Percentiles rank a stretch among this genome's conserved stretches.
phyloP scores from a whole-genome alignment of 2,329 filamentous ascomycete genomes.

The Chaetomium globosum region DNA sequence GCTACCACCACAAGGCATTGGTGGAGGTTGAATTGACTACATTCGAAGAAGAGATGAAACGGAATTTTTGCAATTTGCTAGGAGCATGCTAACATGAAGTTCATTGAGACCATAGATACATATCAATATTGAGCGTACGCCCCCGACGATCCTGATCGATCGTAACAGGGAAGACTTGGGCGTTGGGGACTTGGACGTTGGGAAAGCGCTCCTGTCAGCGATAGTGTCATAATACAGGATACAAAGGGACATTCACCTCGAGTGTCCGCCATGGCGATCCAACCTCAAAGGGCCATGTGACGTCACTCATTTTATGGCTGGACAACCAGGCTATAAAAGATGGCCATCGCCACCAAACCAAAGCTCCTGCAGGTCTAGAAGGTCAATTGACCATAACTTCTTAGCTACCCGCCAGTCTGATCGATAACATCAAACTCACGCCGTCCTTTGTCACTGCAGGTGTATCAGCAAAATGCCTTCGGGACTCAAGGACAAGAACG shows the following conservation, averaged over 20 bases:
- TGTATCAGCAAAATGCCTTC: conserved; percentile 28
- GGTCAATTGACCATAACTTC: background rate
- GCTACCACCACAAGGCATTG: conserved; percentile 1
- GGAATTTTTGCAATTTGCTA: background rate
- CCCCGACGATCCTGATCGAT: conserved; percentile 18
- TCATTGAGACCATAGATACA: no score
- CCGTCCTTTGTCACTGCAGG: background rate
- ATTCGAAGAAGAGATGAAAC: background rate
- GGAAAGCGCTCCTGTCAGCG: no score
- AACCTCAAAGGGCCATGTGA: background rate
- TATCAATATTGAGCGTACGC: no score
- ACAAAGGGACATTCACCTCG: background rate
- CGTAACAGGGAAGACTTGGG: no score
- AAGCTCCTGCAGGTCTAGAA: background rate
- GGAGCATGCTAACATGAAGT: conserved; percentile 7
- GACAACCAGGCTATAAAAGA: background rate
- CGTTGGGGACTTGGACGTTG: no score
- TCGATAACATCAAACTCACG: background rate
- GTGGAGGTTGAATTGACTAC: background rate
- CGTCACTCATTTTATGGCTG: background rate
- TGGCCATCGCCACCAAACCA: background rate
- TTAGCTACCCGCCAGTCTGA: background rate
- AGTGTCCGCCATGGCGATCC: background rate
- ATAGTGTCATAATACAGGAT: background rate
- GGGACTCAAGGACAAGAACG: conserved; percentile 42